phyloP scores from a whole-genome alignment of 257 asterid genomes.

The Fraxinus americana region DNA sequence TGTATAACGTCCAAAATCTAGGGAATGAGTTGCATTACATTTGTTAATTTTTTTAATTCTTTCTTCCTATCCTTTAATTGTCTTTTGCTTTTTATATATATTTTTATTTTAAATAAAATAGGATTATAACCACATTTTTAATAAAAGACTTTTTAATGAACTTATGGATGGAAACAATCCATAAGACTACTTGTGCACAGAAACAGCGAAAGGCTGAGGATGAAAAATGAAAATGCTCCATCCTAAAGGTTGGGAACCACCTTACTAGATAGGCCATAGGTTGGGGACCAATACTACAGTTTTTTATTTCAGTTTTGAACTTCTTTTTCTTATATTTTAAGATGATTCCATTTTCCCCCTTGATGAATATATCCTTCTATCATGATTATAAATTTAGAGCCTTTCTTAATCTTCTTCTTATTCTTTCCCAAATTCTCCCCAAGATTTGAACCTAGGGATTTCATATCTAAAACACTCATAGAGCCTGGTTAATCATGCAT shows the following conservation, averaged over 20 bases:
- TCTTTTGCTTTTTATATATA: not conserved
- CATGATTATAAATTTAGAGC: not conserved
- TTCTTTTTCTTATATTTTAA: not conserved
- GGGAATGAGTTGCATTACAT: not conserved
- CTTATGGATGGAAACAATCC: not conserved
- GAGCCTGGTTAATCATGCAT: not conserved
- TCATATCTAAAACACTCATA: not conserved
- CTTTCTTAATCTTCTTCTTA: not conserved
- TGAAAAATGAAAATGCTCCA: not conserved
- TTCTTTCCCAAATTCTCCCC: not conserved
- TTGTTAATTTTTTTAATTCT: not conserved
- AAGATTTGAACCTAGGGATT: not conserved
- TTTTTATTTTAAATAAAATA: not conserved
- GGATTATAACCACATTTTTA: not conserved
- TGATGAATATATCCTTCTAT: not conserved
- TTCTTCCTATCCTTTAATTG: not conserved
- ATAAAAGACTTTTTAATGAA: not conserved
- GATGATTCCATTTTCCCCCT: not conserved
- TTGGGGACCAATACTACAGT: not conserved
- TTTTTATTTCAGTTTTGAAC: not conserved
- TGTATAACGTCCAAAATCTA: not conserved
- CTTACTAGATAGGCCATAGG: not conserved
- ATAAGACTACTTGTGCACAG: not conserved
- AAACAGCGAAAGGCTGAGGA: not conserved
- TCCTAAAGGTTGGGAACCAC: not conserved